phyloP scores from a whole-genome alignment of 495 filamentous ascomycete genomes.

The Aspergillus taichungensis region DNA sequence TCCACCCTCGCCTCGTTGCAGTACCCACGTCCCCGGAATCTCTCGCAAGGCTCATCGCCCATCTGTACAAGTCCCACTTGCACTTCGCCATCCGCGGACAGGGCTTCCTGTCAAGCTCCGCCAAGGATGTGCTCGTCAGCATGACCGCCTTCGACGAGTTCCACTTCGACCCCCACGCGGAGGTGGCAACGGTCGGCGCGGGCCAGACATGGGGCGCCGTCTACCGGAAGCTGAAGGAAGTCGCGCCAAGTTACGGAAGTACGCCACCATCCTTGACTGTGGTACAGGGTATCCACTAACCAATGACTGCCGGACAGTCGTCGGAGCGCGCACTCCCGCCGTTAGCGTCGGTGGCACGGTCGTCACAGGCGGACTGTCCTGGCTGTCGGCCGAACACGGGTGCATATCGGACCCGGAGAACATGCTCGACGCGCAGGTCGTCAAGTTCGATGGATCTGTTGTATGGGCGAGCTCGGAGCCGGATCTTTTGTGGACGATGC shows the following conservation, averaged over 20 bases:
- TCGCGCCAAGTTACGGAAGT: constrained; percentile 7
- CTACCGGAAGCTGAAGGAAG: constrained; percentile 3
- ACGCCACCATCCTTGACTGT: not conserved
- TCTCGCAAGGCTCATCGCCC: constrained; percentile 1
- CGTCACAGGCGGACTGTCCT: constrained; percentile 6
- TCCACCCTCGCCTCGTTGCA: constrained; percentile 2
- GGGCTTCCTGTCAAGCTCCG: constrained; percentile 6
- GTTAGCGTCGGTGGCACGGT: constrained; percentile 10
- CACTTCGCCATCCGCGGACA: constrained; percentile 7
- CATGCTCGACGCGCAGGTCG: constrained; percentile 12
- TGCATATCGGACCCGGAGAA: constrained; percentile 8
- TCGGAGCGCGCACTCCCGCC: constrained; percentile 8
- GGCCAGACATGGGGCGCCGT: constrained; percentile 11
- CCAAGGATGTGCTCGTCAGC: constrained; percentile 6
- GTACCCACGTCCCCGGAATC: constrained; percentile 1
- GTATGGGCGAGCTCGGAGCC: constrained; percentile 13
- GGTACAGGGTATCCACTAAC: not conserved
- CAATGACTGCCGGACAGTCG: not conserved
- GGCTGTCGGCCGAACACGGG: constrained; percentile 7
- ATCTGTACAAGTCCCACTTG: constrained; percentile 4
- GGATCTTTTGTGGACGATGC: constrained; percentile 36
- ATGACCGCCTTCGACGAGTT: constrained; percentile 9
- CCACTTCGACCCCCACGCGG: constrained; percentile 8
- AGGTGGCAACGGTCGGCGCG: constrained; percentile 7
- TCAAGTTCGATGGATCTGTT: constrained; percentile 11